phyloP scores from a whole-genome alignment of 768 basidiomycete genomes.

The Piloderma croceum region DNA sequence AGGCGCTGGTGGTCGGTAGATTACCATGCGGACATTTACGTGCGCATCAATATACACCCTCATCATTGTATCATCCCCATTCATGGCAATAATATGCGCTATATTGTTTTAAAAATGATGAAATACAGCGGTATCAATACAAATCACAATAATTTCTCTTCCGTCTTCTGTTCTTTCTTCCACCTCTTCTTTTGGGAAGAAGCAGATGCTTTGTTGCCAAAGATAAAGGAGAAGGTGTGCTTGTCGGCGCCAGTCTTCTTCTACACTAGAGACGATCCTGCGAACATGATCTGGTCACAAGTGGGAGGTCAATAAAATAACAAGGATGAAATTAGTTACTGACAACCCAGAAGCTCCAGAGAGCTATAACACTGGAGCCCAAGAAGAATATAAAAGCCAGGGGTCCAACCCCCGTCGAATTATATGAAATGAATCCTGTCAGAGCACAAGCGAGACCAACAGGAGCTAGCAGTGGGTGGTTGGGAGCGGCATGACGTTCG shows the following conservation, averaged over 20 bases:
- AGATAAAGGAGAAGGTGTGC: constrained; percentile 72
- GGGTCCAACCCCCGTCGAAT: constrained; percentile 50
- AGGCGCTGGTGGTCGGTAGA: too few relatives aligned
- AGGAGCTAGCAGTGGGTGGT: constrained; percentile 62
- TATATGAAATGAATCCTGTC: constrained; percentile 63
- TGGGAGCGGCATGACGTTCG: constrained; percentile 15
- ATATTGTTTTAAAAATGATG: too few relatives aligned
- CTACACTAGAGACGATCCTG: constrained; percentile 49
- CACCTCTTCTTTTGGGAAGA: constrained; percentile 56
- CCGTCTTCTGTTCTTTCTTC: constrained; percentile 36
- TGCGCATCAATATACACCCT: too few relatives aligned
- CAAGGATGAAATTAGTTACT: constrained; percentile 20
- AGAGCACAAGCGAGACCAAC: constrained; percentile 48
- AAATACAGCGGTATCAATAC: too few relatives aligned
- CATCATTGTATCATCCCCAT: too few relatives aligned
- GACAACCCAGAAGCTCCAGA: constrained; percentile 73
- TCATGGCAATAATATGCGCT: too few relatives aligned
- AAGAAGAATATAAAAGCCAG: constrained; percentile 48
- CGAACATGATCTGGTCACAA: constrained; percentile 50
- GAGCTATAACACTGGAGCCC: constrained; percentile 45
- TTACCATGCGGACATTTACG: too few relatives aligned
- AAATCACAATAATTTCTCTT: too few relatives aligned
- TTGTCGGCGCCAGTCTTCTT: constrained; percentile 80
- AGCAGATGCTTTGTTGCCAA: constrained; percentile 67
- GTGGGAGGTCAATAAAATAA: constrained; percentile 1